phyloP scores from a whole-genome alignment of 169 alveolate genomes.

The Plasmodium adleri region DNA sequence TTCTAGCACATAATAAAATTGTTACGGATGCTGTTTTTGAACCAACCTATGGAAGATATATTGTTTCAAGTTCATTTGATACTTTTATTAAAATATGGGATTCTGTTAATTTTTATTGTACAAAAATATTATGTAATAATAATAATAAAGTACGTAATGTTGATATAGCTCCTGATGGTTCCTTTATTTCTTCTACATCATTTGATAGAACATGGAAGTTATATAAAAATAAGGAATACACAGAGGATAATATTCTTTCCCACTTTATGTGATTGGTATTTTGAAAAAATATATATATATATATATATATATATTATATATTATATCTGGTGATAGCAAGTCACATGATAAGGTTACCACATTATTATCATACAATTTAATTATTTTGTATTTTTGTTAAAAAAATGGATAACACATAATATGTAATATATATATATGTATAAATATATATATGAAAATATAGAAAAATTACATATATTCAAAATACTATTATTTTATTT shows the following conservation, averaged over 20 bases:
- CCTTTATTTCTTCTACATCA: conserved; percentile 82
- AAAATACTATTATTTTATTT: too few relatives aligned
- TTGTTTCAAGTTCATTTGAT: conserved; percentile 86
- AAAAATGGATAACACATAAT: too few relatives aligned
- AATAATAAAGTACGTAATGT: conserved; percentile 83
- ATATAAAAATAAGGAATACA: conserved; percentile 72
- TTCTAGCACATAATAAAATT: conserved; percentile 84
- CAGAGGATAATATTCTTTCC: conserved; percentile 56
- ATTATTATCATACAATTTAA: too few relatives aligned
- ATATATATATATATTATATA: too few relatives aligned
- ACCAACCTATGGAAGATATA: conserved; percentile 85
- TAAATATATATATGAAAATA: too few relatives aligned
- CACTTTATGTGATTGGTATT: conserved; percentile 31
- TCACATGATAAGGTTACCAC: too few relatives aligned
- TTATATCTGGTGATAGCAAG: too few relatives aligned
- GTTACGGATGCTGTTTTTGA: conserved; percentile 85
- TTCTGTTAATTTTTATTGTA: conserved; percentile 83
- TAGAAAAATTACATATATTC: too few relatives aligned
- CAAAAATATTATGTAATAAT: conserved; percentile 83
- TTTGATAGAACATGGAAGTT: conserved; percentile 85
- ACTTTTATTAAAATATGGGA: conserved; percentile 86
- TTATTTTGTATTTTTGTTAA: too few relatives aligned
- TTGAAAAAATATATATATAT: too few relatives aligned
- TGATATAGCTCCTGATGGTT: conserved; percentile 82
- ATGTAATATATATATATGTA: too few relatives aligned